Evolutionary conservation across 805 yeast genomes (phyloP), one percentile per base, ranked within the genome.

Genomic region (Sugiyamaella smithiae): DNA sequence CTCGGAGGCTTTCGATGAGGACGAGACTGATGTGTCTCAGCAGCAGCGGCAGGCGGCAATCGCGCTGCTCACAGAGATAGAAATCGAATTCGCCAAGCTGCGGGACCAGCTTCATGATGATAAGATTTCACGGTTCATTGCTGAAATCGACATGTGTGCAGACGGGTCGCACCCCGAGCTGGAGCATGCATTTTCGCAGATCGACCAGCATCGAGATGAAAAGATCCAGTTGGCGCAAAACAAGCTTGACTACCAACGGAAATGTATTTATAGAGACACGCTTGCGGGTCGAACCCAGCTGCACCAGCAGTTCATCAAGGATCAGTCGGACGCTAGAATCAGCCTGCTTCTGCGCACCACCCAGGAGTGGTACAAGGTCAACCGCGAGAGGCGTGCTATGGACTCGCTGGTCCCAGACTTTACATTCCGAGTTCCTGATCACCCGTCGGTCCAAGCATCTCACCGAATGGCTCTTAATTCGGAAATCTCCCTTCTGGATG

Each of bases 91-190:
- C 73, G 97, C 98, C 5, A 74, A 78, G 53, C 72, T 91, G 48
- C 79, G 97, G 54, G 97, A 93, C 65, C 77, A 78, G 59, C 70
- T 93, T 43, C 91, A 85, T 66, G 89, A 85, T 52, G 96, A 89
- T 63, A 90, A 88, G 64, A 70, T 90, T 61, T 72, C 77, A 31
- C 78, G 86, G 53, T 74, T 86, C 55, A 87, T 88, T 57, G 83
- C 85, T 40, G 99, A 93, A 65, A 70, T 91, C 52, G 84, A 84
- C 59, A 78, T 91, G 76, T 90, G 98, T 68, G 70, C 83, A 28
- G 84, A 83, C 54, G 97, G 97, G 9, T 78, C 88, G 17, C 99
- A 93, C 66, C 98, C 98, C 0, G 97, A 90, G 58, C 75, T 91
- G 47, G 76, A 86, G 32, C 75, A 78, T 42, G 84, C 85, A 46